These are phyloP conservation scores for Cystobasidium onofrii DNA, from an alignment of 768 basidiomycete species.

Conservation along the genomic window DNA sequence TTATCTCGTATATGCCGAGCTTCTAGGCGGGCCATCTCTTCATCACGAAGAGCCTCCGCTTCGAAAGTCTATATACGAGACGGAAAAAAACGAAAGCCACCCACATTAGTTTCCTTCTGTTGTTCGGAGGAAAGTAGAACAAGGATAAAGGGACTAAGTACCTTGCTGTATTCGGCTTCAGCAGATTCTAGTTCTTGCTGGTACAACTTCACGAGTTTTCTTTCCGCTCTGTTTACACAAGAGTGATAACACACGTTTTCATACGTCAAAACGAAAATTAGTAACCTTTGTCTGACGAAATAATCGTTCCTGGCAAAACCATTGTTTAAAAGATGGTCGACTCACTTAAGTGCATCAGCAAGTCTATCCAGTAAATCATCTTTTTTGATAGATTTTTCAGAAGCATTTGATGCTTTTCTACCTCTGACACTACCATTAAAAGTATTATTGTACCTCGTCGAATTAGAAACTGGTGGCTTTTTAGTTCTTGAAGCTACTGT, in stretches of 20 bases:
- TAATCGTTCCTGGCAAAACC: too few species aligned
- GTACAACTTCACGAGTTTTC: slow-evolving; percentile 8
- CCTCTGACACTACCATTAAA: neutral
- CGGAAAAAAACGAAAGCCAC: neutral
- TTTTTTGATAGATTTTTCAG: slow-evolving; percentile 13
- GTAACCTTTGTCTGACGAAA: too few species aligned
- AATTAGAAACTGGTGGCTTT: neutral
- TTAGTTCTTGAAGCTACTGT: neutral
- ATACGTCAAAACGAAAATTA: too few species aligned
- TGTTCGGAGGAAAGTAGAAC: neutral
- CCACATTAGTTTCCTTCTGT: neutral
- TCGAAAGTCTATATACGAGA: slow-evolving; percentile 6
- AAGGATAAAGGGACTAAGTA: neutral
- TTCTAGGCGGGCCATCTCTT: slow-evolving; percentile 15
- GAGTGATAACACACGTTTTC: too few species aligned
- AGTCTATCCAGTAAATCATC: slow-evolving; percentile 27
- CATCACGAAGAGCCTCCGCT: slow-evolving; percentile 16
- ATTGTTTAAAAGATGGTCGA: neutral
- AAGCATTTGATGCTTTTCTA: neutral
- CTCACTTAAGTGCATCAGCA: slow-evolving; percentile 20
- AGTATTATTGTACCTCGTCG: neutral
- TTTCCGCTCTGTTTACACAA: slow-evolving; percentile 18
- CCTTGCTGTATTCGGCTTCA: neutral
- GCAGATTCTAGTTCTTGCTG: slow-evolving; percentile 9
- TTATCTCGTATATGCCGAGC: slow-evolving; percentile 15